These are phyloP conservation scores for Strigomonas oncopelti DNA, from an alignment of 208 protist genomes.

Conservation along the genomic window DNA sequence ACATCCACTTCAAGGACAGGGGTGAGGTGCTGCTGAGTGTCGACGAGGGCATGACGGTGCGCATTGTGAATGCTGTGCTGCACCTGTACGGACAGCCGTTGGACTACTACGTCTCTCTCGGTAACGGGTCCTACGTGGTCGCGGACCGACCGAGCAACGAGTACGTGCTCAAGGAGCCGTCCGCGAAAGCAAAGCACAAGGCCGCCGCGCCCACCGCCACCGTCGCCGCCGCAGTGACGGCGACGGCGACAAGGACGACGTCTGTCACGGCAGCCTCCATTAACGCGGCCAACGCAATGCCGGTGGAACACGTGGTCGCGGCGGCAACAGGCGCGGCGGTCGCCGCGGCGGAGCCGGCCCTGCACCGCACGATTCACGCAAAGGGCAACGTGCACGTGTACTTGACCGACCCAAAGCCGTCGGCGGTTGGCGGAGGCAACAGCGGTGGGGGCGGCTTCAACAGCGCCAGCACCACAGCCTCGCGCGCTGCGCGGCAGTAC, in stretches of 20 bases:
- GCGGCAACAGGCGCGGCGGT: too few species aligned
- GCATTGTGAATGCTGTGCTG: slow-evolving; percentile 55
- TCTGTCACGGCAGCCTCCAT: too few species aligned
- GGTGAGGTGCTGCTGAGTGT: slow-evolving; percentile 39
- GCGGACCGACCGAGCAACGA: slow-evolving; percentile 34
- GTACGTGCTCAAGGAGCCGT: background rate
- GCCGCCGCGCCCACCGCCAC: too few species aligned
- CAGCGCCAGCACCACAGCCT: background rate
- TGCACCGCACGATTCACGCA: background rate
- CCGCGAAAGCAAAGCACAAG: background rate
- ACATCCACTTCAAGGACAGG: slow-evolving; percentile 50
- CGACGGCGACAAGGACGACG: too few species aligned
- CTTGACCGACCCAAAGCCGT: background rate
- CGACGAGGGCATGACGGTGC: slow-evolving; percentile 67
- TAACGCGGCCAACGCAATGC: too few species aligned
- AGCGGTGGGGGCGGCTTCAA: too few species aligned
- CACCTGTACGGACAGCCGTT: slow-evolving; percentile 38
- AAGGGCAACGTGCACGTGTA: background rate
- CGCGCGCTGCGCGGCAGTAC: background rate
- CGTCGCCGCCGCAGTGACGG: background rate
- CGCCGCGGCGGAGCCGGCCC: too few species aligned
- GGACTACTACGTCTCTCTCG: slow-evolving; percentile 50
- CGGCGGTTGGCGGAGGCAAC: too few species aligned
- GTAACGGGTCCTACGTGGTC: slow-evolving; percentile 70
- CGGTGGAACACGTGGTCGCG: too few species aligned